Evolutionary conservation across 75 land plant genomes (phyloP), one percentile per base, ranked within the genome.

Genomic region (Pinus albicaulis): DNA sequence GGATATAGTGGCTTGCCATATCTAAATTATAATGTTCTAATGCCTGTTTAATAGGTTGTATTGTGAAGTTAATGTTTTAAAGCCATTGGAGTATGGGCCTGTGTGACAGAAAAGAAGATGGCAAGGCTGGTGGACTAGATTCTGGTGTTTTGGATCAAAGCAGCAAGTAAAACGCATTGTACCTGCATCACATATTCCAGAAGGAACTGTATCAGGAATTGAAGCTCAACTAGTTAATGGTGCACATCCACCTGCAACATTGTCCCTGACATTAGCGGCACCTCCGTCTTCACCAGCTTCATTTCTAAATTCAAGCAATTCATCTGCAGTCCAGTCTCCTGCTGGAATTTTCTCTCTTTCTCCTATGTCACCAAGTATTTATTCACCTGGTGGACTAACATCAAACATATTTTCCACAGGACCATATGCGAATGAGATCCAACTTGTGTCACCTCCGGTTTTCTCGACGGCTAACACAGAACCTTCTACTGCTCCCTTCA

Each of bases 261-360:
- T 80, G 3, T 38, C 75, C 7, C 57, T 87, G 15, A 81, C 89
- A 5, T 83, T 89, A 57, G 71, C 87, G 73, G 95, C 94, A 19
- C 96, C 96, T 24, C 96, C 96, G 2, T 93, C 96, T 20, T 93
- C 96, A 2, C 96, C 96, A 36, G 96, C 94, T 31, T 89, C 96
- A 41, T 84, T 93, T 79, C 88, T 85, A 10, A 90, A 87, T 61
- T 91, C 96, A 34, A 92, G 80, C 22, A 87, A 87, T 66, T 78
- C 90, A 26, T 87, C 95, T 25, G 72, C 86, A 11, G 83, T 76
- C 5, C 96, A 91, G 64, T 89, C 96, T 22, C 96, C 96, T 41
- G 95, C 85, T 41, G 85, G 84, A 31, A 52, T 83, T 17, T 56
- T 84, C 22, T 88, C 92, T 60, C 68, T 85, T 3, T 76, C 83